Conservation (phyloP, 148 eudicot genomes). For the Silene conica region DNA sequence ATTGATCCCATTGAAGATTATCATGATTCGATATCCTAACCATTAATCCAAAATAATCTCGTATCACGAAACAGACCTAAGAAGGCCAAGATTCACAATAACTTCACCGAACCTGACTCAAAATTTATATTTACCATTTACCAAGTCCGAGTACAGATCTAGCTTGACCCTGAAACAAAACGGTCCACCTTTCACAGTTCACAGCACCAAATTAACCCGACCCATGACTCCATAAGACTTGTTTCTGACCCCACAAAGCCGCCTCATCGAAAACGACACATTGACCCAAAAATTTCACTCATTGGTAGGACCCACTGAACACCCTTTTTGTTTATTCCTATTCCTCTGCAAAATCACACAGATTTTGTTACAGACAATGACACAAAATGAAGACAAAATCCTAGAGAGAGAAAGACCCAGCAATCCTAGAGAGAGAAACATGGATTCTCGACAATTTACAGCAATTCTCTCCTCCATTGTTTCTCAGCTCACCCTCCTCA, state of each 20-base stretch:
- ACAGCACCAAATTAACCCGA: not conserved
- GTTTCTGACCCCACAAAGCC: slow-evolving; percentile 12
- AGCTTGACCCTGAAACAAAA: too few relatives aligned
- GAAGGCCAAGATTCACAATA: too few relatives aligned
- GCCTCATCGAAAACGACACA: slow-evolving; percentile 1
- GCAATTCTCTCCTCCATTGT: slow-evolving; percentile 64
- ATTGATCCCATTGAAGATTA: too few relatives aligned
- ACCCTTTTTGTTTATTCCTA: slow-evolving; percentile 3
- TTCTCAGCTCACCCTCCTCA: slow-evolving; percentile 47
- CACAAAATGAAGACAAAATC: not conserved
- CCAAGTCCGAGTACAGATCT: too few relatives aligned
- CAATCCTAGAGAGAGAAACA: not conserved
- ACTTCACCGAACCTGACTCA: too few relatives aligned
- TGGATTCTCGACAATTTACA: slow-evolving; percentile 47
- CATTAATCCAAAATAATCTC: too few relatives aligned
- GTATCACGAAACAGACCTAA: too few relatives aligned
- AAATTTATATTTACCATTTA: too few relatives aligned
- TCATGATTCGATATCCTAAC: too few relatives aligned
- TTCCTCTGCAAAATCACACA: slow-evolving; percentile 9
- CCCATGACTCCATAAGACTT: not conserved
- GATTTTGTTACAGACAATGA: slow-evolving; percentile 8
- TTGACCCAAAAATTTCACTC: slow-evolving; percentile 17
- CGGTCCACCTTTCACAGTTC: not conserved
- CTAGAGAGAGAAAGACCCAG: not conserved
- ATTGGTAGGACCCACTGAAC: slow-evolving; percentile 9